These are phyloP conservation scores for Hylodesmum podocarpum DNA, from an alignment of 306 rosid species.

Conservation along the genomic window DNA sequence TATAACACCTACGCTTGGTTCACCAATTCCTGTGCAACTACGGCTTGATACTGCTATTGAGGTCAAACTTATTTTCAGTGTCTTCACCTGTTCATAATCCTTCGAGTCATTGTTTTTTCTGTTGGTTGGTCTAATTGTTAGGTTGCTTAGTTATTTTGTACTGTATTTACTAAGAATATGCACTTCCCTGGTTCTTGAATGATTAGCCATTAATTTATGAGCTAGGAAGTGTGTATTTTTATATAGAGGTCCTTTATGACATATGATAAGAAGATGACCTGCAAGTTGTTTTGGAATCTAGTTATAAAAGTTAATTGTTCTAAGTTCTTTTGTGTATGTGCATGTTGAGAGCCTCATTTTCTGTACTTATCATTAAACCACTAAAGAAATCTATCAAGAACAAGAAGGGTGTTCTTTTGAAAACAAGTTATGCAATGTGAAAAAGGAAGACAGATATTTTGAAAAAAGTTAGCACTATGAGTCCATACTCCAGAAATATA, in stretches of 20 bases:
- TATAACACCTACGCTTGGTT: conserved; percentile 84
- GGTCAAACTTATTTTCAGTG: conserved; percentile 47
- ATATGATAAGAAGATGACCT: background rate
- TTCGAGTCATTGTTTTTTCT: conserved; percentile 4
- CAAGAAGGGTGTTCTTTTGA: background rate
- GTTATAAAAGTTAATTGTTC: background rate
- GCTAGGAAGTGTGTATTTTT: background rate
- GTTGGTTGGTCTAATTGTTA: conserved; percentile 6
- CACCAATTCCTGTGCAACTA: conserved; percentile 77
- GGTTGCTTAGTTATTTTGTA: background rate
- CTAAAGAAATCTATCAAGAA: background rate
- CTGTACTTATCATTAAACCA: background rate
- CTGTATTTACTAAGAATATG: conserved; percentile 4
- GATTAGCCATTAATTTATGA: background rate
- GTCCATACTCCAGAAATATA: background rate
- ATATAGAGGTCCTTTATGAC: background rate
- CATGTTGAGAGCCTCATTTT: background rate
- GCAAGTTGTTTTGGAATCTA: background rate
- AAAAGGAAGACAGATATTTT: background rate
- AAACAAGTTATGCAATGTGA: background rate
- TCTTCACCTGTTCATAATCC: background rate
- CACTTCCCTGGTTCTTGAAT: background rate
- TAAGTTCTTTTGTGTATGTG: background rate
- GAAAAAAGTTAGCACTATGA: background rate
- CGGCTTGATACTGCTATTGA: conserved; percentile 80